Conservation (phyloP, 805 yeast species). For the Candida namnaoensis region DNA sequence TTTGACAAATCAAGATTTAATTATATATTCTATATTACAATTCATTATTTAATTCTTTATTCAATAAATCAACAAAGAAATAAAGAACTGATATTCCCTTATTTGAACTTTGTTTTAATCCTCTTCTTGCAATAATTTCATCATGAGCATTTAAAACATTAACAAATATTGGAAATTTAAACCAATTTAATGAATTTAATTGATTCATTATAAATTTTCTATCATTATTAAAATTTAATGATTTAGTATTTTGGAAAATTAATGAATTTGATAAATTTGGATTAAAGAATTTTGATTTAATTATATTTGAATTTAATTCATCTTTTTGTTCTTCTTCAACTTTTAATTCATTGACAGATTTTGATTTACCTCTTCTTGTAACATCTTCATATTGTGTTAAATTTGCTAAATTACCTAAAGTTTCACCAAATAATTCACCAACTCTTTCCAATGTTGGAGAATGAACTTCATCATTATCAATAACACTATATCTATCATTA, state of each 20-base stretch:
- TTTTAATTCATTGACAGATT: no score
- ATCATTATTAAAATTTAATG: conserved; percentile 26
- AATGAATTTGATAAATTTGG: conserved; percentile 8
- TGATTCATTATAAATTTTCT: conserved; percentile 35
- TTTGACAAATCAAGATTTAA: no score
- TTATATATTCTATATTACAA: no score
- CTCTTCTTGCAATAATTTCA: conserved; percentile 74
- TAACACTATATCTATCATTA: no score
- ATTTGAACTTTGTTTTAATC: conserved; percentile 38
- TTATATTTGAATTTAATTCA: neutral
- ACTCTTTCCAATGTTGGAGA: conserved; percentile 7
- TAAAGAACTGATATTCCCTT: conserved; percentile 43
- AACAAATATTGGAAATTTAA: conserved; percentile 65
- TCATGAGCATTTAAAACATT: conserved; percentile 79
- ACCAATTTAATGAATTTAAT: conserved; percentile 64
- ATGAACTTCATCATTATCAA: conserved; percentile 1
- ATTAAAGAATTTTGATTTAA: conserved; percentile 2
- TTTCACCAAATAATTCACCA: conserved; percentile 16
- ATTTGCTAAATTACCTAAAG: conserved; percentile 9
- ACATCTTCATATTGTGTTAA: conserved; percentile 1
- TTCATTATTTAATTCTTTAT: conserved; percentile 8
- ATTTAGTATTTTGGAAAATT: conserved; percentile 10
- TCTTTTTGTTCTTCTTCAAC: neutral
- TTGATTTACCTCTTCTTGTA: no score
- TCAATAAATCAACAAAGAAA: conserved; percentile 31